phyloP scores from a whole-genome alignment of 148 eudicot genomes.

The Camellia japonica region DNA sequence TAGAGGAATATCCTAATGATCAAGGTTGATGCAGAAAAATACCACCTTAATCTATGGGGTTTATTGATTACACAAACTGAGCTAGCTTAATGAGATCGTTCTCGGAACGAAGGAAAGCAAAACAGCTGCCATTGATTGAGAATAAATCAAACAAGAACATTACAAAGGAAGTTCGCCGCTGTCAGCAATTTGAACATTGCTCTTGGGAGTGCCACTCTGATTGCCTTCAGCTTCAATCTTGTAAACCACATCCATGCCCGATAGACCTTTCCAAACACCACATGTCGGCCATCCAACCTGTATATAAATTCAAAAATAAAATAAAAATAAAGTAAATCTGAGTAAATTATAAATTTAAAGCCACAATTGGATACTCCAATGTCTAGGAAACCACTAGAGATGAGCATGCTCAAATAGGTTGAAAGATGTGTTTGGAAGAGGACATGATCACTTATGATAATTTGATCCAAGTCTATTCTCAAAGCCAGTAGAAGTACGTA shows the following conservation, averaged over 20 bases:
- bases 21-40: not conserved
- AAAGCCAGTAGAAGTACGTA: not conserved
- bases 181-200: conserved; percentile 72
- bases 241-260: conserved; percentile 98
- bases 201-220: conserved; percentile 89
- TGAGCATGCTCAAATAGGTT: not conserved
- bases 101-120: not conserved
- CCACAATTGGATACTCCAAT: not conserved
- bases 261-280: conserved; percentile 93
- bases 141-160: conserved; percentile 1
- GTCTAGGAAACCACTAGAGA: not conserved
- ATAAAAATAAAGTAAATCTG: not conserved
- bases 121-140: not conserved
- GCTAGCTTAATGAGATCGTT: not conserved
- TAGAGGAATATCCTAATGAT: not conserved
- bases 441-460: not conserved
- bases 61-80: not conserved
- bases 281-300: conserved; percentile 98
- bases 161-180: conserved; percentile 94
- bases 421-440: not conserved
- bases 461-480: not conserved
- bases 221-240: conserved; percentile 94
- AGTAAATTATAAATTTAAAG: not conserved
- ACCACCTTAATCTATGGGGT: not conserved
- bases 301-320: not conserved